Evolutionary conservation across 176 grass and related monocot genomes (phyloP).

Genomic region (Bonia amplexicaulis): DNA sequence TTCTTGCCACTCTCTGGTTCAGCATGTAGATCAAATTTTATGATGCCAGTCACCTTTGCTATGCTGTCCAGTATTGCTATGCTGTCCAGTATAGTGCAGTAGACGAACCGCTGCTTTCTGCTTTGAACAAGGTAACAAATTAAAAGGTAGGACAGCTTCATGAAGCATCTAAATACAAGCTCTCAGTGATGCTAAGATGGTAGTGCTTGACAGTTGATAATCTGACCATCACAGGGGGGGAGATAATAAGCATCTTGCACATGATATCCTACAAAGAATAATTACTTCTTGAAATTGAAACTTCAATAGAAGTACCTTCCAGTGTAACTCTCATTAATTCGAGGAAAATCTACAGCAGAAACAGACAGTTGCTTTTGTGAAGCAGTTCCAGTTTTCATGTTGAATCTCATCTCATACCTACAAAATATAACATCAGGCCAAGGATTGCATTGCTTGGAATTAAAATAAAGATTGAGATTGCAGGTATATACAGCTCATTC

Average conservation of each 20-base stretch:
- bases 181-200: not conserved
- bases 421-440: not conserved
- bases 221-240: not conserved
- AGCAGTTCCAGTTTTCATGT: slow-evolving; percentile 80
- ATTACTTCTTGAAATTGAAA: not conserved
- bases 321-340: slow-evolving; percentile 84
- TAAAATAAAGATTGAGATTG: not conserved
- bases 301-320: slow-evolving; percentile 48
- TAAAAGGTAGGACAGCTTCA: not conserved
- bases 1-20: slow-evolving; percentile 57
- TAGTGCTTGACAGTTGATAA: too few species aligned
- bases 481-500: slow-evolving; percentile 67
- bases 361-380: slow-evolving; percentile 81
- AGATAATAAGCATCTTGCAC: not conserved
- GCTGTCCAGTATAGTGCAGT: slow-evolving; percentile 66
- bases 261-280: not conserved
- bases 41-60: slow-evolving; percentile 60
- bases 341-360: slow-evolving; percentile 88
- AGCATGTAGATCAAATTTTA: slow-evolving; percentile 81
- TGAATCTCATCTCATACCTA: slow-evolving; percentile 95
- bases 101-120: slow-evolving; percentile 79
- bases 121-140: slow-evolving; percentile 3
- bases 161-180: not conserved
- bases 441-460: slow-evolving; percentile 1
- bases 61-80: slow-evolving; percentile 70